These are phyloP conservation scores for Wickerhamiella azymoides DNA, from an alignment of 805 yeast genomes.

Conservation along the genomic window DNA sequence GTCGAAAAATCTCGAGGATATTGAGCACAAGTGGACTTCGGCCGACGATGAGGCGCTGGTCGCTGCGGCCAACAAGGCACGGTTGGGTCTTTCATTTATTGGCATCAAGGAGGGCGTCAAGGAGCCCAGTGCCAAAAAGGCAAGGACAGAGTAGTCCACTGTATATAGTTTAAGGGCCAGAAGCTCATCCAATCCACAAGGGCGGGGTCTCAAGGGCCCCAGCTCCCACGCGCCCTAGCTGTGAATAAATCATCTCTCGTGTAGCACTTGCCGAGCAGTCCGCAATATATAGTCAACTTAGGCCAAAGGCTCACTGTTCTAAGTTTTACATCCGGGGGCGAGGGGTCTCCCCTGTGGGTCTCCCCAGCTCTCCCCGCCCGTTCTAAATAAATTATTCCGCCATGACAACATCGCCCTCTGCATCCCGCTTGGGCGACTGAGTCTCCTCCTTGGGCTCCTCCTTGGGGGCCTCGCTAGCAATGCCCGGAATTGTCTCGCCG, in stretches of 20 bases:
- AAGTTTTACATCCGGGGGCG: too few relatives aligned
- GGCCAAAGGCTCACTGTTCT: too few relatives aligned
- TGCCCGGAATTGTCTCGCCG: conserved; percentile 35
- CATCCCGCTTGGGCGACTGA: neutral
- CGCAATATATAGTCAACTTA: too few relatives aligned
- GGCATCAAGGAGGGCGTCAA: conserved; percentile 27
- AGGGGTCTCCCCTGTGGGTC: too few relatives aligned
- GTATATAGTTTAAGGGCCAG: too few relatives aligned
- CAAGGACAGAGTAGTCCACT: neutral
- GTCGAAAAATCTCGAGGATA: conserved; percentile 30
- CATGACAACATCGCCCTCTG: conserved; percentile 3
- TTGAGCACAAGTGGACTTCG: conserved; percentile 37
- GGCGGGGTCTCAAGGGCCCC: too few relatives aligned
- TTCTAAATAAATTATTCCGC: neutral
- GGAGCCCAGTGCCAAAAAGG: conserved; percentile 1
- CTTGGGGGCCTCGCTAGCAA: conserved; percentile 14
- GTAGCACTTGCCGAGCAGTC: too few relatives aligned
- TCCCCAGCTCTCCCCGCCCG: too few relatives aligned
- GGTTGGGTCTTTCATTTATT: conserved; percentile 47
- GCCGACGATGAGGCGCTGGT: conserved; percentile 36
- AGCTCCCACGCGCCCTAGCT: too few relatives aligned
- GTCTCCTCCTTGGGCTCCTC: neutral
- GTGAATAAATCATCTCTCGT: too few relatives aligned
- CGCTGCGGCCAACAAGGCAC: conserved; percentile 36
- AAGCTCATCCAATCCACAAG: too few relatives aligned